Conservation (phyloP, 2,329 filamentous ascomycete genomes). For the Lachnellula cervina region DNA sequence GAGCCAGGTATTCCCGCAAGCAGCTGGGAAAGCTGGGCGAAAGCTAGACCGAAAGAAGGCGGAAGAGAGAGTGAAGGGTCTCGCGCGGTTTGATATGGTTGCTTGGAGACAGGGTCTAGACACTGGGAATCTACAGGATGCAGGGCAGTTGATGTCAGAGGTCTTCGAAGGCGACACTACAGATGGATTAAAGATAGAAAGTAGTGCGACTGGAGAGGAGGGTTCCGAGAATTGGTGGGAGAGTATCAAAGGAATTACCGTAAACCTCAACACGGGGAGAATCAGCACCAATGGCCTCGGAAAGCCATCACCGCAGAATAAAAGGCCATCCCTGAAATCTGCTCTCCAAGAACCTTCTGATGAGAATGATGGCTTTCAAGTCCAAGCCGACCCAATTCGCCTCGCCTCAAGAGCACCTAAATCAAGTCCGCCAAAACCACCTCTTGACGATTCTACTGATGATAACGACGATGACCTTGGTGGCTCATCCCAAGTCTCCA, state of each 20-base stretch:
- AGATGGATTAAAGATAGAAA: not conserved
- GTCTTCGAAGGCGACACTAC: constrained; percentile 16
- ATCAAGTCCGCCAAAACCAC: not conserved
- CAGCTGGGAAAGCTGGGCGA: constrained; percentile 32
- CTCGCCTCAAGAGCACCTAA: constrained; percentile 5
- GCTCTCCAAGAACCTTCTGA: constrained; percentile 7
- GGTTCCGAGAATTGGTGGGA: constrained; percentile 27
- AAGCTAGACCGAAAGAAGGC: constrained; percentile 35
- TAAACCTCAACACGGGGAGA: constrained; percentile 17
- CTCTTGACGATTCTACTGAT: constrained; percentile 18
- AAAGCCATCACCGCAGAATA: not conserved
- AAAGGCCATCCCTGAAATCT: not conserved
- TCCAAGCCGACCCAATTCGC: constrained; percentile 27
- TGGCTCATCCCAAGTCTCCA: constrained; percentile 24
- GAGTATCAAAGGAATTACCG: constrained; percentile 21
- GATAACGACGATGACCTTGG: constrained; percentile 29
- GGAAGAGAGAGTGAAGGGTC: constrained; percentile 38
- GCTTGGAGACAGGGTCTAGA: constrained; percentile 18
- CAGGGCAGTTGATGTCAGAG: constrained; percentile 15
- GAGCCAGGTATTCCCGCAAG: constrained; percentile 45
- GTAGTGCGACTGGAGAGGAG: not conserved
- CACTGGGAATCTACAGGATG: constrained; percentile 11
- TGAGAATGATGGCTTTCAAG: constrained; percentile 29
- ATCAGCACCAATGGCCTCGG: constrained; percentile 15
- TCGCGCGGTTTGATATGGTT: constrained; percentile 41